Evolutionary conservation across 257 asterid genomes (phyloP).

Genomic region (Petunia secreta): DNA sequence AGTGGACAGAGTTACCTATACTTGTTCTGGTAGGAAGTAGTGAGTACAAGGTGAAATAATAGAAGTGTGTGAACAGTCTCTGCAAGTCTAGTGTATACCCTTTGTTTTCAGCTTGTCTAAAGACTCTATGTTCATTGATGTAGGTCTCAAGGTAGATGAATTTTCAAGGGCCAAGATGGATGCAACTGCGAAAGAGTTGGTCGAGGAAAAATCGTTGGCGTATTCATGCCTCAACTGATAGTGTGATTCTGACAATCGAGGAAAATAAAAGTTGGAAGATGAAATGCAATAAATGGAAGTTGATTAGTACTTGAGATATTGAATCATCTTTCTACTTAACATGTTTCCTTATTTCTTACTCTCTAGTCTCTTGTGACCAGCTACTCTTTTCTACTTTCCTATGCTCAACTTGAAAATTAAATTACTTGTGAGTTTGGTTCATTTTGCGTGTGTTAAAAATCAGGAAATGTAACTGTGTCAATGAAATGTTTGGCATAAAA

Average conservation of each 20-base stretch:
- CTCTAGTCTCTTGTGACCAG: background rate
- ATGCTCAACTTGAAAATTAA: background rate
- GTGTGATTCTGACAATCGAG: background rate
- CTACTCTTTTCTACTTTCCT: background rate
- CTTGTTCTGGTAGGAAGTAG: too few relatives aligned
- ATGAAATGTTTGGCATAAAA: background rate
- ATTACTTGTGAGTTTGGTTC: background rate
- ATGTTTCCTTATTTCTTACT: background rate
- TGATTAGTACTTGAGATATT: background rate
- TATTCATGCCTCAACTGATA: slow-evolving; percentile 57
- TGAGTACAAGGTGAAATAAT: too few relatives aligned
- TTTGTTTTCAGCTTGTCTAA: background rate
- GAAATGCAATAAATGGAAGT: slow-evolving; percentile 8
- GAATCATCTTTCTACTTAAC: background rate
- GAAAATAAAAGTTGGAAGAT: background rate
- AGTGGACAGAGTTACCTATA: too few relatives aligned
- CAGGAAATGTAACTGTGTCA: background rate
- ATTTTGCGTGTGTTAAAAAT: background rate
- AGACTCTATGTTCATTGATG: background rate
- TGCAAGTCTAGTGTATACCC: too few relatives aligned
- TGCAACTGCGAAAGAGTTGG: slow-evolving; percentile 62
- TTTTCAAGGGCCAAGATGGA: slow-evolving; percentile 80
- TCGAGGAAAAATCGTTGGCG: slow-evolving; percentile 72
- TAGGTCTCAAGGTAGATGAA: slow-evolving; percentile 70
- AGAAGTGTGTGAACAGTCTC: too few relatives aligned